These are phyloP conservation scores for Amanita polypyramis DNA, from an alignment of 768 basidiomycete genomes.

Conservation along the genomic window DNA sequence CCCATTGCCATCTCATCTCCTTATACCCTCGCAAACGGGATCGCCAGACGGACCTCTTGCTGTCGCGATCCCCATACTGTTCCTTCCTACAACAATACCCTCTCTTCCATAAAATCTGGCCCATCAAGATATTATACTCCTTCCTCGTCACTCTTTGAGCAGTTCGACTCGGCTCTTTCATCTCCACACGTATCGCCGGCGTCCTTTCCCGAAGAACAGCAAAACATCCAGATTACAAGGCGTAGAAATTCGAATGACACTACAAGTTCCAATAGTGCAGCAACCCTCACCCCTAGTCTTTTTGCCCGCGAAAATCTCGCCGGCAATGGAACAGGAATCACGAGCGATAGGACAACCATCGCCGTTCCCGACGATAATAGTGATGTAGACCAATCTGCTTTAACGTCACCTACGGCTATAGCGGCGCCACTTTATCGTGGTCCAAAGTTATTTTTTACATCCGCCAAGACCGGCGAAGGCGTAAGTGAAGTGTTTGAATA, in stretches of 20 bases:
- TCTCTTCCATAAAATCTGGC: conserved; percentile 47
- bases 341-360: conserved; percentile 1
- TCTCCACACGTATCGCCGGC: conserved; percentile 31
- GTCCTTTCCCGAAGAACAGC: conserved; percentile 14
- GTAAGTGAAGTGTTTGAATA: conserved; percentile 72
- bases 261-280: conserved; percentile 35
- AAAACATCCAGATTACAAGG: conserved; percentile 13
- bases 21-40: neutral
- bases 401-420: conserved; percentile 10
- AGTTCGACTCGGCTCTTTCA: conserved; percentile 47
- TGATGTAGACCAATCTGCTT: conserved; percentile 1
- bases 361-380: conserved; percentile 1
- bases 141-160: conserved; percentile 53
- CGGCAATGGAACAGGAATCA: neutral
- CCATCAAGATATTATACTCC: conserved; percentile 69
- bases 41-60: conserved; percentile 12
- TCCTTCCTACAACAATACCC: conserved; percentile 35
- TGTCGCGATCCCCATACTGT: conserved; percentile 35
- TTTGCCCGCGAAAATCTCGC: conserved; percentile 28
- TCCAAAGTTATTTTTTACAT: conserved; percentile 63
- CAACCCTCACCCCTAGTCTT: conserved; percentile 51
- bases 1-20: neutral
- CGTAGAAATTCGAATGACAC: conserved; percentile 22
- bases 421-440: conserved; percentile 33
- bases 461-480: conserved; percentile 69